Evolutionary conservation across 768 basidiomycete genomes (phyloP).

Genomic region (Amanita pallidorosea): DNA sequence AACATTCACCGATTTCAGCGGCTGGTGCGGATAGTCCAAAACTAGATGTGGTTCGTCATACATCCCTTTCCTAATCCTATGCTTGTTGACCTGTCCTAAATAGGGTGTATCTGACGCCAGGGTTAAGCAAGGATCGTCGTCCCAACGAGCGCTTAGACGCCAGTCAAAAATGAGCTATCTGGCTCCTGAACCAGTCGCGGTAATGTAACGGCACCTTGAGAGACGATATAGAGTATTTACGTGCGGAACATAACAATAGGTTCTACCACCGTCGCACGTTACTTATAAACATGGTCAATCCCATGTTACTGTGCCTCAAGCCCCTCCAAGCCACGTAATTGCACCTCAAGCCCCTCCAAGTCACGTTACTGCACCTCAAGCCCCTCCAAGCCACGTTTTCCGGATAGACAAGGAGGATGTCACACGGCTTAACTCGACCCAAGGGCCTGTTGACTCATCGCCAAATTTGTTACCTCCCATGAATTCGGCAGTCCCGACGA

Average conservation of each 20-base stretch:
- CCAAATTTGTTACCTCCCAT: background rate
- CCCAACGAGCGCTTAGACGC: background rate
- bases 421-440: background rate
- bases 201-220: background rate
- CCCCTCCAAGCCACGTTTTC: background rate
- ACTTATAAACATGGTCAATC: background rate
- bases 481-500: background rate
- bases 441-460: background rate
- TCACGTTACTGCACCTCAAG: background rate
- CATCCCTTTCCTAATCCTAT: background rate
- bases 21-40: background rate
- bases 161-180: slow-evolving; percentile 1
- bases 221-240: background rate
- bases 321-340: background rate
- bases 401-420: background rate
- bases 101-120: background rate
- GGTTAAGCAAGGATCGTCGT: background rate
- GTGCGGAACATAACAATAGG: background rate
- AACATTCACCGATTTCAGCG: slow-evolving; percentile 3
- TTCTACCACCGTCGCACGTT: background rate
- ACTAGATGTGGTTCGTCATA: background rate
- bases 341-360: background rate
- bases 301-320: background rate
- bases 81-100: background rate
- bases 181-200: background rate